Percentiles rank a stretch among this genome's conserved stretches.
Conservation (phyloP, 2,329 filamentous ascomycete genomes). For the Hypoxylon sp. region DNA sequence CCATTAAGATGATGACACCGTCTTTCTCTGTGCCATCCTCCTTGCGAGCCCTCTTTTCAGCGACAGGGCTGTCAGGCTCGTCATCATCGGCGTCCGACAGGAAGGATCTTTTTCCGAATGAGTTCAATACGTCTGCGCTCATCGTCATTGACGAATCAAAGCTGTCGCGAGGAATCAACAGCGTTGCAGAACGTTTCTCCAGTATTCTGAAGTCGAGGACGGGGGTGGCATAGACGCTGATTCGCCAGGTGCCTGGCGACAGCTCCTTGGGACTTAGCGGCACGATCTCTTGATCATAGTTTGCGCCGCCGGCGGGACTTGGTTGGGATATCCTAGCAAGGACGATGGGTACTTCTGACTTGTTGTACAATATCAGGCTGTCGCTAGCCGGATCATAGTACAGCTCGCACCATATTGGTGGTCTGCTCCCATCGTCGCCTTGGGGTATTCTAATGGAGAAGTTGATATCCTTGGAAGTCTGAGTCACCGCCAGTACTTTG, state of each 20-base stretch:
- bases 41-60: constrained; percentile 61
- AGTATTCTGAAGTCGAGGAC: constrained; percentile 72
- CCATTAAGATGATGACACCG: constrained; percentile 70
- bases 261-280: constrained; percentile 63
- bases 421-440: constrained; percentile 60
- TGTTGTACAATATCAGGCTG: constrained; percentile 70
- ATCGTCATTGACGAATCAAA: constrained; percentile 50
- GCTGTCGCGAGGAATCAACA: constrained; percentile 56
- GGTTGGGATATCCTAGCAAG: constrained; percentile 63
- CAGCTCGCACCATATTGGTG: constrained; percentile 71
- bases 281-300: constrained; percentile 62
- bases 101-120: constrained; percentile 68
- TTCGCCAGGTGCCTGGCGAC: constrained; percentile 70
- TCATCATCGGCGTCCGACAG: constrained; percentile 58
- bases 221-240: constrained; percentile 64
- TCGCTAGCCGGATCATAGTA: constrained; percentile 73
- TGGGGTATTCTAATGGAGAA: constrained; percentile 70
- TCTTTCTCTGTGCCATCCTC: constrained; percentile 55
- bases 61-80: constrained; percentile 52
- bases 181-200: constrained; percentile 65
- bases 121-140: constrained; percentile 58
- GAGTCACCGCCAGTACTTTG: constrained; percentile 72
- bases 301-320: constrained; percentile 59
- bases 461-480: constrained; percentile 72
- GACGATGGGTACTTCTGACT: constrained; percentile 68